Evolutionary conservation across 805 yeast genomes (phyloP), one percentile per base, ranked within the genome.

Genomic region (Pichia pseudocactophila): DNA sequence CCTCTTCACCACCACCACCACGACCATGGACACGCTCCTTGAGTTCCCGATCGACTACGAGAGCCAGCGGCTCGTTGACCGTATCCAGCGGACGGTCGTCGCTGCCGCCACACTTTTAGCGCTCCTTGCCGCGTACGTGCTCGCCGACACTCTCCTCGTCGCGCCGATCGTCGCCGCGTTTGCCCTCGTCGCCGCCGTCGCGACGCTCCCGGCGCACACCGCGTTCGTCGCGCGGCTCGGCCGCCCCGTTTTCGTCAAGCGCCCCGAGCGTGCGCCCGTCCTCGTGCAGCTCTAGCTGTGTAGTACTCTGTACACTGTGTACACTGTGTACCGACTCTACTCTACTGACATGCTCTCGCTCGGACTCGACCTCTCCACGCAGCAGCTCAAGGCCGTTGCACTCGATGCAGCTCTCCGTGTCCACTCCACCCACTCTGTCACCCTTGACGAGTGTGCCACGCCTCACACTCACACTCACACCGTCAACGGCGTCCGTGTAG

Each of bases 291-390:
- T 41, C 13, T 27, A 18, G 11, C n/a, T 36, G 15, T 16, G 11
- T 18, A 20, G 18, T 22, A 27, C 31, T 34, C 50, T 32, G 32
- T 69, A 25, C 79, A 62, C n/a, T n/a, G n/a, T n/a, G n/a, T n/a
- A n/a, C n/a, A n/a, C n/a, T n/a, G n/a, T n/a, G n/a, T n/a, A n/a
- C n/a, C n/a, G n/a, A n/a, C n/a, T n/a, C n/a, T n/a, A n/a, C n/a
- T n/a, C n/a, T n/a, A n/a, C n/a, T n/a, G n/a, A n/a, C n/a, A 54
- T 61, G 25, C 25, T 22, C 5, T 6, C 25, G 5, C 25, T 84
- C 46, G 96, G 96, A 1, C 76, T 87, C 53, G 97, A 89, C 58
- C 68, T 89, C 22, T 85, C 95, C 2, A 88, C 96, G 13, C 97
- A 88, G 58, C 96, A 87, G 56, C 64, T 89, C 52, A 88, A 88